Percentiles rank a stretch among this genome's conserved stretches.
These are phyloP conservation scores for Lactifluus hygrophoroides DNA, from an alignment of 768 basidiomycete species.

Conservation along the genomic window DNA sequence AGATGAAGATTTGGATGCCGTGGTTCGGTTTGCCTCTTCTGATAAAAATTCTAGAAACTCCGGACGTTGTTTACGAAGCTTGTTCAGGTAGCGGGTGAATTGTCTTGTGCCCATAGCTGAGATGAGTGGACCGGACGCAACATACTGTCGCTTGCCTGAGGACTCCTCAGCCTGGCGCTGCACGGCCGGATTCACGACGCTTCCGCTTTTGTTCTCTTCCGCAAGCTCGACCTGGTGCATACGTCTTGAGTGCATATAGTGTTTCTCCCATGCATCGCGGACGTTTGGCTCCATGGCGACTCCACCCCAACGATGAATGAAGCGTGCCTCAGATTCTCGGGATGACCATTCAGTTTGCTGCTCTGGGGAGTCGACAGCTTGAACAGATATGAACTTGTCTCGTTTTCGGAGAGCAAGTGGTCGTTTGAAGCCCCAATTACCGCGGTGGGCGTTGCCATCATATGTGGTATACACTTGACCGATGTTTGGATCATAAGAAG, in stretches of 20 bases:
- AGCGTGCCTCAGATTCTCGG: slow-evolving; percentile 56
- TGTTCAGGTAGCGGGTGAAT: slow-evolving; percentile 52
- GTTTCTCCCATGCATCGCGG: slow-evolving; percentile 31
- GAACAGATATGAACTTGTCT: slow-evolving; percentile 56
- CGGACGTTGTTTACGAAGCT: slow-evolving; percentile 47
- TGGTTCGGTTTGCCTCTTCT: slow-evolving; percentile 19
- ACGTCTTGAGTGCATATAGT: slow-evolving; percentile 10
- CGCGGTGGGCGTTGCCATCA: slow-evolving; percentile 61
- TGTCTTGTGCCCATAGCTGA: slow-evolving; percentile 49
- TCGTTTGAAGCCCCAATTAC: slow-evolving; percentile 82
- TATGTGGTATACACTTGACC: slow-evolving; percentile 69
- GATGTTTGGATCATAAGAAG: slow-evolving; percentile 67
- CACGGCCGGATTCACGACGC: background rate
- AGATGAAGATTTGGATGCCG: background rate
- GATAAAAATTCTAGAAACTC: slow-evolving; percentile 44
- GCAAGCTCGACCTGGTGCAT: slow-evolving; percentile 6
- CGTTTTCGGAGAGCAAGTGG: slow-evolving; percentile 61
- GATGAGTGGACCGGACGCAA: slow-evolving; percentile 40
- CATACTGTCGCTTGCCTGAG: background rate
- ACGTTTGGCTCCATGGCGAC: slow-evolving; percentile 37
- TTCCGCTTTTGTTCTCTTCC: slow-evolving; percentile 3
- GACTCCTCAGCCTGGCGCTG: background rate
- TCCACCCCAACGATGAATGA: slow-evolving; percentile 60
- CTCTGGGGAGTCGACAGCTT: slow-evolving; percentile 60
- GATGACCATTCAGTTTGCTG: slow-evolving; percentile 73